Evolutionary conservation across 768 basidiomycete species (phyloP).

Genomic region (Serendipita sp.): DNA sequence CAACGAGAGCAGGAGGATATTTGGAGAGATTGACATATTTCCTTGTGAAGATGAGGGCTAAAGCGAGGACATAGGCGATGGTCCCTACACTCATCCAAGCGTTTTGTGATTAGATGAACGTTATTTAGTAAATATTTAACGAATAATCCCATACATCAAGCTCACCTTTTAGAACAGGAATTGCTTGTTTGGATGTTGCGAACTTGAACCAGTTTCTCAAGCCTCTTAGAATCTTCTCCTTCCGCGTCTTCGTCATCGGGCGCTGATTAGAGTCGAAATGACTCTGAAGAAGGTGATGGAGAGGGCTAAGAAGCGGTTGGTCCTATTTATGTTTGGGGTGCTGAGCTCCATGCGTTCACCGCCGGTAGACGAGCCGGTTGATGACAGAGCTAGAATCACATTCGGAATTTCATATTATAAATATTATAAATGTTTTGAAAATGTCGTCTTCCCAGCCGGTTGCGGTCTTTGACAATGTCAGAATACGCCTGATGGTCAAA

Average conservation of each 20-base stretch:
- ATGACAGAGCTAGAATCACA: too few relatives aligned
- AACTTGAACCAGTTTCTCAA: neutral
- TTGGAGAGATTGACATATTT: constrained; percentile 13
- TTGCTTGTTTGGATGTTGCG: neutral
- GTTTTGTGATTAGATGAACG: neutral
- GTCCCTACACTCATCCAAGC: constrained; percentile 9
- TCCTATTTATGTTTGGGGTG: neutral
- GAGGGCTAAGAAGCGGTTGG: neutral
- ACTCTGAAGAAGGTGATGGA: neutral
- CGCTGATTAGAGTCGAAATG: too few relatives aligned
- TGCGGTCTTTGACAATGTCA: too few relatives aligned
- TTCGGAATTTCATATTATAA: too few relatives aligned
- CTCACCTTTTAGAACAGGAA: neutral
- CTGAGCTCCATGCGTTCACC: neutral
- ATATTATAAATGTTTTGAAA: too few relatives aligned
- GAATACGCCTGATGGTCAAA: too few relatives aligned
- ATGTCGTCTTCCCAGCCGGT: too few relatives aligned
- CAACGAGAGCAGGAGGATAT: constrained; percentile 13
- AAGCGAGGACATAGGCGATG: constrained; percentile 16
- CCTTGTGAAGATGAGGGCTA: constrained; percentile 14
- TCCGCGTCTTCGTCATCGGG: neutral
- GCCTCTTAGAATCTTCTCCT: neutral
- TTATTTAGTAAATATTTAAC: too few relatives aligned
- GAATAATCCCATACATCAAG: neutral
- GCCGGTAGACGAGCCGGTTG: neutral